Evolutionary conservation across 345 rosid species (phyloP), one percentile per base, ranked within the genome.

Genomic region (Streptanthus diversifolius): DNA sequence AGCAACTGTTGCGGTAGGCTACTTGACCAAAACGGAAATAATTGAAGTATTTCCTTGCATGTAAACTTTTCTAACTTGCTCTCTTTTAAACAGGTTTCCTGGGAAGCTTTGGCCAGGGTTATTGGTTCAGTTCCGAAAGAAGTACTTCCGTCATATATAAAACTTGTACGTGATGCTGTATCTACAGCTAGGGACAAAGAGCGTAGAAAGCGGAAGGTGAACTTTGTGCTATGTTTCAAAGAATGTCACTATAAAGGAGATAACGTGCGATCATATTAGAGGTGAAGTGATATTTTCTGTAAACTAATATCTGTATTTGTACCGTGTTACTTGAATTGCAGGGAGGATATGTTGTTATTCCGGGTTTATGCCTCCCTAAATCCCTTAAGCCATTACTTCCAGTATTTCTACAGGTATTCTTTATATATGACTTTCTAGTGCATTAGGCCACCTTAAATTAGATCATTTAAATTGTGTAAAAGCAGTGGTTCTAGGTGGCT

Each of bases 341-440:
- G 99, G 99, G 96, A 63, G 99, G 92, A 66, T 86, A 86, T 18
- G 83, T 91, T 72, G 85, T 95, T 57, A 90, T 95, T 74, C 86
- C 98, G 56, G 99, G 99, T 40, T 84, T 95, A 79, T 88, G 93
- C 84, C 93, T 88, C 48, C 90, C 90, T 25, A 95, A 95, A 85
- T 92, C 99, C 41, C 98, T 95, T 51, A 89, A 83, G 83, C 98
- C 98, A 44, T 71, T 95, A 85, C 91, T 95, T 81, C 99, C 99
- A 18, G 83, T 90, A 67, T 90, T 90, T 80, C 90, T 90, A 55
- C 99, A 88, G 80, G 99, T 91, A 86, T 67, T 76, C 11, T 66
- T 68, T 69, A 29, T n/a, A 37, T 25, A 49, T 66, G 43, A 2
- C n/a, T 58, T 56, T 54, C 40, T 64, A 19, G 35, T 18, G 5